Evolutionary conservation across 192 early-diverging fungal species (phyloP).

Genomic region (Mortierella antarctica): DNA sequence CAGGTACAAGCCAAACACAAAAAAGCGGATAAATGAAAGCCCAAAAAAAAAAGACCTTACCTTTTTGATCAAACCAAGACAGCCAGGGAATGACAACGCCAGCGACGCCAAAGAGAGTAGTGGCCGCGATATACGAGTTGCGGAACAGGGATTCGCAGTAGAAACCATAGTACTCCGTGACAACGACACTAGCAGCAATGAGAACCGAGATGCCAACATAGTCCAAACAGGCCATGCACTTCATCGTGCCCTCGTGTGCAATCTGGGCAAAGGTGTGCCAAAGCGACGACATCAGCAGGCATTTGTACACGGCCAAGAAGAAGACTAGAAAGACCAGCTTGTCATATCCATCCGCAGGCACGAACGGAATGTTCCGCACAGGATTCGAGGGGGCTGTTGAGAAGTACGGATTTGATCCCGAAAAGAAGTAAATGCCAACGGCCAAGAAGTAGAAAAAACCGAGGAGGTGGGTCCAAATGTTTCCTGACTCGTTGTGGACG

Average conservation of each 20-base stretch:
- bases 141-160: constrained; percentile 59
- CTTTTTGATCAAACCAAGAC: constrained; percentile 62
- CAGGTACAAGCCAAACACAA: neutral
- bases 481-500: constrained; percentile 76
- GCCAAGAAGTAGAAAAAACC: constrained; percentile 69
- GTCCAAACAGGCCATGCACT: constrained; percentile 67
- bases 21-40: neutral
- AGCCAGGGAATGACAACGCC: constrained; percentile 64
- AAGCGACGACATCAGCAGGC: constrained; percentile 68
- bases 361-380: constrained; percentile 38
- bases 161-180: constrained; percentile 69
- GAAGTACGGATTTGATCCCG: constrained; percentile 47
- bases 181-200: constrained; percentile 68
- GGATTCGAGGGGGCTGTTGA: constrained; percentile 21
- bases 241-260: constrained; percentile 60
- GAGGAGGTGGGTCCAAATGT: constrained; percentile 75
- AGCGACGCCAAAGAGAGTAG: constrained; percentile 57
- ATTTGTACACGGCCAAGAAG: constrained; percentile 68
- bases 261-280: constrained; percentile 73
- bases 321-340: constrained; percentile 64
- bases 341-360: constrained; percentile 56
- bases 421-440: constrained; percentile 64
- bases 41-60: constrained; percentile 18
- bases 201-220: constrained; percentile 74
- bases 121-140: constrained; percentile 62